Base-by-base conservation (phyloP, 2,329 filamentous ascomycete genomes). In the Cordyceps javanica region DNA sequence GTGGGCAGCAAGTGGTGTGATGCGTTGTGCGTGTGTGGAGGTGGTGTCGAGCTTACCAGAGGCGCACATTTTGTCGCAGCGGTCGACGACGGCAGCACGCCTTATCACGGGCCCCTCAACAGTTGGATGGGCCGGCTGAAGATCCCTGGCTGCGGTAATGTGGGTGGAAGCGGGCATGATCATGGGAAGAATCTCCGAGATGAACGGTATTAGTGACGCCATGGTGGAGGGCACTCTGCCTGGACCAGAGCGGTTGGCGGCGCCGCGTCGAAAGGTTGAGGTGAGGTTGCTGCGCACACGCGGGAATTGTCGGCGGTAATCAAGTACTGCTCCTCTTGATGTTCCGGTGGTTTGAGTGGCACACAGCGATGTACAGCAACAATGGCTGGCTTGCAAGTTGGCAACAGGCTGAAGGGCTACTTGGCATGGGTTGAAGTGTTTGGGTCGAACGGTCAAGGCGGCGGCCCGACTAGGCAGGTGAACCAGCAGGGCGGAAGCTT, bases 51-150 rank as follows among this genome's bases (percentile, higher is more conserved):
- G 65, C 81, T 73, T 71, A 82, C 86, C 79, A 46, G 83, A 83
- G 30, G 85, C 85, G 67, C 87, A 89, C 70, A 90, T 80, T 60
- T 80, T 81, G 60, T 86, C 81, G 55, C 81, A 85, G 68, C 83
- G 80, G 66, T 82, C 77, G 46, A 86, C 77, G 50, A 90, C 77
- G n/a, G 86, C 87, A 53, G 77, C 75, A 57, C 73, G 67, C 59
- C 74, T 68, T 25, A 66, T 65, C 30, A 70, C 67, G 10, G 69
- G 64, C 0, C 68, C 70, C 39, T 69, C 65, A 28, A 67, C 68
- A 3, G 67, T 68, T 25, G 68, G 67, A 57, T 68, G 55, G 5
- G 63, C 56, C 65, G 76, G 68, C 72, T 77, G 51, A 70, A 75
- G 60, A 72, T 78, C 79, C 38, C 74, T 75, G 34, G 77, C 76